Evolutionary conservation across 169 alveolate species (phyloP).

Genomic region (Plasmodium gonderi): DNA sequence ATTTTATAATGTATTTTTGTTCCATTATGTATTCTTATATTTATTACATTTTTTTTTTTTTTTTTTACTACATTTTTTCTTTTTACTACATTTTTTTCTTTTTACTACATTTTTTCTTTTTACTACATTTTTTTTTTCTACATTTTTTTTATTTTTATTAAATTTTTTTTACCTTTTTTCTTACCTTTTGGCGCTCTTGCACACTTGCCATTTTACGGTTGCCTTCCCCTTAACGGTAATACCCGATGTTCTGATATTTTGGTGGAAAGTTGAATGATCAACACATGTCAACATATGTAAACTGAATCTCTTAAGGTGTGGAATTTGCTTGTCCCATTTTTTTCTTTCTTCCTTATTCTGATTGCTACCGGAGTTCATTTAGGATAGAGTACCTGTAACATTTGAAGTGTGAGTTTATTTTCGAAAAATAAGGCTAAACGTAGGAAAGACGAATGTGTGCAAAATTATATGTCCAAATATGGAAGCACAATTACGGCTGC

Average conservation of each 20-base stretch:
- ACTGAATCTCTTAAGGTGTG: neutral
- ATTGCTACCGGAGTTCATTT: neutral
- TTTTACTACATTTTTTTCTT: neutral
- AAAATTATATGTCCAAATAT: neutral
- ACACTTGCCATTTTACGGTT: too few species aligned
- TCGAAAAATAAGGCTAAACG: neutral
- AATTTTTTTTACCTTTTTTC: slow-evolving; percentile 1
- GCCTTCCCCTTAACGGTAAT: neutral
- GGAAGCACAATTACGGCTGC: too few species aligned
- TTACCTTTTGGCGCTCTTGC: neutral
- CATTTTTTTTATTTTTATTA: too few species aligned
- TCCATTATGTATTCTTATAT: neutral
- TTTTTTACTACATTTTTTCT: neutral
- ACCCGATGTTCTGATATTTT: neutral
- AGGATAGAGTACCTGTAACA: neutral
- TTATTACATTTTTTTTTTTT: too few species aligned
- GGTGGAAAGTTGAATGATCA: neutral
- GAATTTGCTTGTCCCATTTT: neutral
- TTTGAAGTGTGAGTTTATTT: neutral
- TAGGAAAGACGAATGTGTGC: neutral
- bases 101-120: slow-evolving; percentile 1
- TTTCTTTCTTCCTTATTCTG: neutral
- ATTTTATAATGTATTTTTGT: neutral
- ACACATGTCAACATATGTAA: neutral
- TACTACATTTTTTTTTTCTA: neutral